Conservation (phyloP, 176 grass and related monocot species). For the Triticum dicoccoides region DNA sequence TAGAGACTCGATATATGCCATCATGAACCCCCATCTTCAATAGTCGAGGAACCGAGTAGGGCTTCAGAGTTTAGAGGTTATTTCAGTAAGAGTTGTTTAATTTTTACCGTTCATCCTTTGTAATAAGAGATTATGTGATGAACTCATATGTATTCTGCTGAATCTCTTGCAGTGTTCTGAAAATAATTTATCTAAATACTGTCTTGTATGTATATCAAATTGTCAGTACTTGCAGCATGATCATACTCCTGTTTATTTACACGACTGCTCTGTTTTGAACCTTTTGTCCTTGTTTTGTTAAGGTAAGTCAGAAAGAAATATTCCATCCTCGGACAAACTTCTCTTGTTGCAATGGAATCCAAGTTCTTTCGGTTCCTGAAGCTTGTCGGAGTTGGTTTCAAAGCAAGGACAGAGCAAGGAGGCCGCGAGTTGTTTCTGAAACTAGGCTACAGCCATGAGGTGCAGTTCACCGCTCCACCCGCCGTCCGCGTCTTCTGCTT, state of each 20-base stretch:
- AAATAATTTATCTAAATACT: not conserved
- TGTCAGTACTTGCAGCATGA: too few species aligned
- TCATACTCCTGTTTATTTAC: not conserved
- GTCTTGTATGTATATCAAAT: not conserved
- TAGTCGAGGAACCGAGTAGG: not conserved
- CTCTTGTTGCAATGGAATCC: constrained; percentile 38
- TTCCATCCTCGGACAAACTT: not conserved
- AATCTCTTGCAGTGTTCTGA: not conserved
- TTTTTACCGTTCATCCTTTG: not conserved
- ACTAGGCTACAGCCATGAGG: constrained; percentile 65
- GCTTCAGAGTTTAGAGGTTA: not conserved
- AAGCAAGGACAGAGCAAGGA: constrained; percentile 62
- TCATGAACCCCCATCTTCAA: not conserved
- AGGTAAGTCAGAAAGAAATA: not conserved
- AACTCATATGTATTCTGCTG: not conserved
- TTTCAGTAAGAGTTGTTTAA: not conserved
- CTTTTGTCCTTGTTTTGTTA: not conserved
- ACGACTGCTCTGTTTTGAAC: not conserved
- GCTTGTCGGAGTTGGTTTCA: constrained; percentile 59
- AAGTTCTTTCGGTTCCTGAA: constrained; percentile 69
- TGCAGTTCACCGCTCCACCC: constrained; percentile 63
- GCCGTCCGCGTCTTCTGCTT: constrained; percentile 75
- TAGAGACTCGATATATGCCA: not conserved
- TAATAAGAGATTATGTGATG: not conserved
- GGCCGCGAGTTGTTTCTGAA: constrained; percentile 74